Evolutionary conservation across 768 basidiomycete genomes (phyloP), one percentile per base, ranked within the genome.

Genomic region (Pleurotus giganteus): DNA sequence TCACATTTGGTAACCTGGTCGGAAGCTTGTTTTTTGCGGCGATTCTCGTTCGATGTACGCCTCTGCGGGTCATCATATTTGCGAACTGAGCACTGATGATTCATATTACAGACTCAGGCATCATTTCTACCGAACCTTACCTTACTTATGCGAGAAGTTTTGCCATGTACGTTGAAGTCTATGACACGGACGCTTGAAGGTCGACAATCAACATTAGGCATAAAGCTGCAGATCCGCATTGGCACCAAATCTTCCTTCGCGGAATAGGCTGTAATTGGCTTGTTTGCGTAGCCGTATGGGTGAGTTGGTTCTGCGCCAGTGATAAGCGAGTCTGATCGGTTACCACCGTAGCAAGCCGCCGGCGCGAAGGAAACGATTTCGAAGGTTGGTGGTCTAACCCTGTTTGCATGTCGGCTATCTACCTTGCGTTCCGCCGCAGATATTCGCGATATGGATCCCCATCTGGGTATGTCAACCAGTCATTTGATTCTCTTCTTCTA

Each of bases 241-340:
- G 86, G 86, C 75, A 88, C 64, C 82, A 89, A 63, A 84, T 89
- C 32, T 83, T 89, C 69, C 68, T 89, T 17, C 74, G 86, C 13
- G 88, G 87, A 0, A 86, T 89, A 58, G 88, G 80, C 4, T 89
- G 88, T 59, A 89, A 89, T 60, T 89, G 86, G 86, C 74, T 89
- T 1, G 88, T 89, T 32, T 86, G 78, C 57, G 68, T 88, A 4
- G 88, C 86, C 1, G 72, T 89, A 53, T 89, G 88, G 86, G 88
- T 87, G 54, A 26, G 85, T 67, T 51, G n/a, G 31, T 17, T 21
- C 32, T 21, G 2, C n/a, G 19, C 31, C 3, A 3, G 17, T n/a
- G 8, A 8, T 11, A 45, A 31, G 46, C 5, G 34, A 26, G 15
- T 47, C 21, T 34, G 13, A 19, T 32, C 39, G 7, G 11, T 43